These are phyloP conservation scores for Penicillium coprophilum DNA, from an alignment of 495 filamentous ascomycete genomes.

Conservation along the genomic window DNA sequence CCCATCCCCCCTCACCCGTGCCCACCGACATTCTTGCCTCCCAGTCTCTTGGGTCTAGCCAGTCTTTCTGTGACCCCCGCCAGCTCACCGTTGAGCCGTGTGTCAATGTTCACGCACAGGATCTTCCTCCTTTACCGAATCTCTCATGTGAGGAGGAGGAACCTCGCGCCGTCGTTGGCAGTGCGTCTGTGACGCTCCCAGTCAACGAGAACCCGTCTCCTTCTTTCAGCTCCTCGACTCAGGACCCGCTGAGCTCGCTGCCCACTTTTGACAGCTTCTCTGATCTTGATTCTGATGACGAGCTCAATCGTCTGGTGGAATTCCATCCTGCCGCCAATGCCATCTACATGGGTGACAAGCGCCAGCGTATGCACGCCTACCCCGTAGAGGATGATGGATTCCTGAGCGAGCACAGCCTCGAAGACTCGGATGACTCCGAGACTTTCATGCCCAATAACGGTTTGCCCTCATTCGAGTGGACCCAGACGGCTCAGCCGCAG, in stretches of 20 bases:
- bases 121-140: conserved; percentile 69
- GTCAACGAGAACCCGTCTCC: conserved; percentile 50
- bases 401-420: conserved; percentile 72
- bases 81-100: conserved; percentile 78
- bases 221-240: conserved; percentile 48
- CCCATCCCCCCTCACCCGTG: conserved; percentile 73
- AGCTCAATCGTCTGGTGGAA: conserved; percentile 75
- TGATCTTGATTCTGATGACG: conserved; percentile 90
- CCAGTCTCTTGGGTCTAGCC: conserved; percentile 46
- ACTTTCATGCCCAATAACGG: conserved; percentile 55
- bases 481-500: conserved; percentile 31
- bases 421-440: conserved; percentile 68
- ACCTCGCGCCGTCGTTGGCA: conserved; percentile 70
- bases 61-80: conserved; percentile 84
- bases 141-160: conserved; percentile 72
- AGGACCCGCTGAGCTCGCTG: conserved; percentile 59
- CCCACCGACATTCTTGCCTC: conserved; percentile 61
- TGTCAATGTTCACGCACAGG: conserved; percentile 51
- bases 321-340: conserved; percentile 60
- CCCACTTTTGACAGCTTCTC: conserved; percentile 81
- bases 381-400: conserved; percentile 73
- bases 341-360: conserved; percentile 69
- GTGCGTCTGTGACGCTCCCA: conserved; percentile 58
- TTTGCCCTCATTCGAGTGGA: conserved; percentile 42
- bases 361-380: conserved; percentile 68